These are phyloP conservation scores for Fraxinus cuspidata DNA, from an alignment of 257 asterid genomes.

Conservation along the genomic window DNA sequence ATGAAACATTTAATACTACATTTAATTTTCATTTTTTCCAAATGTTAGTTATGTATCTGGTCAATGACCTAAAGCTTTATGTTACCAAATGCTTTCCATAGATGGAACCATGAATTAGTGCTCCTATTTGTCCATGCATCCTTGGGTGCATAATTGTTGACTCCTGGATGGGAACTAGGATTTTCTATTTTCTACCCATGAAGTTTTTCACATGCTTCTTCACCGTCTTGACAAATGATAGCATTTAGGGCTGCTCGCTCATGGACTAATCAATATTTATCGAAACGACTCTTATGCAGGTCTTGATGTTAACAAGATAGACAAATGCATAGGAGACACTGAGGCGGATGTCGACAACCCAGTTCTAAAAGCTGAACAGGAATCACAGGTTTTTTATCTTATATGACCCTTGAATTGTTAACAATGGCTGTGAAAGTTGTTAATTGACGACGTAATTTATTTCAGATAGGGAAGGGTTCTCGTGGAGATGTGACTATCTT, in stretches of 20 bases:
- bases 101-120: background rate
- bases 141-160: background rate
- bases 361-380: conserved; percentile 56
- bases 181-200: background rate
- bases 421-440: background rate
- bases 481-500: conserved; percentile 72
- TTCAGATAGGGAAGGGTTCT: conserved; percentile 56
- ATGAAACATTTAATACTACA: background rate
- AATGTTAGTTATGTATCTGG: conserved; percentile 5
- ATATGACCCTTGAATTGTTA: background rate
- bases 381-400: conserved; percentile 44
- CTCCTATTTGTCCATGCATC: background rate
- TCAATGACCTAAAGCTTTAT: background rate
- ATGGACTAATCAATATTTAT: background rate
- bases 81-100: background rate
- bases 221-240: background rate
- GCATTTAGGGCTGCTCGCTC: conserved; percentile 2
- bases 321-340: conserved; percentile 55
- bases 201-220: background rate
- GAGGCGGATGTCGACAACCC: conserved; percentile 53
- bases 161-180: background rate
- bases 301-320: conserved; percentile 45
- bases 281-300: conserved; percentile 34
- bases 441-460: background rate
- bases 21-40: conserved; percentile 10